These are phyloP conservation scores for Mediolabrus comicus DNA, from an alignment of 108 stramenopile genomes.

Conservation along the genomic window DNA sequence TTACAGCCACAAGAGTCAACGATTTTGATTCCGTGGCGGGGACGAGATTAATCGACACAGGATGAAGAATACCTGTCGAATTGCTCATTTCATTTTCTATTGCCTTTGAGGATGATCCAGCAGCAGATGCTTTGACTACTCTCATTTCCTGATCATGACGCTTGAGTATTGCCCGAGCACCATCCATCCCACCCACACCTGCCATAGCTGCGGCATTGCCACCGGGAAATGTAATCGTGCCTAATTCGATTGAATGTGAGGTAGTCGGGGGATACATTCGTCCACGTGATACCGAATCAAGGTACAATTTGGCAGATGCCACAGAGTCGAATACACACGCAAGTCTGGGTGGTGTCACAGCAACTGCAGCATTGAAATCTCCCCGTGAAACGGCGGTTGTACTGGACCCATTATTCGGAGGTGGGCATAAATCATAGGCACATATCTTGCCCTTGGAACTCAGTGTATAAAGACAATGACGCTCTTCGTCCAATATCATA, in stretches of 20 bases:
- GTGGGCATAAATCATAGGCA: conserved; percentile 61
- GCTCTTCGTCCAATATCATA: conserved; percentile 69
- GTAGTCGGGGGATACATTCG: conserved; percentile 64
- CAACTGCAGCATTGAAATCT: not conserved
- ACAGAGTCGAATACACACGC: conserved; percentile 61
- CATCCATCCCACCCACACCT: conserved; percentile 90
- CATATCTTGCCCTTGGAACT: conserved; percentile 73
- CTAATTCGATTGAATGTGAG: conserved; percentile 43
- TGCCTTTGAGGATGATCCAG: conserved; percentile 3
- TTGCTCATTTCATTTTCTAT: conserved; percentile 13
- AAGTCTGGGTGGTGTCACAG: conserved; percentile 36
- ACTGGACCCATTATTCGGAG: conserved; percentile 5
- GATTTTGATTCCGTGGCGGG: conserved; percentile 61
- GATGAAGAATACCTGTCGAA: conserved; percentile 52
- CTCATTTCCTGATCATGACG: conserved; percentile 52
- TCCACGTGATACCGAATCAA: conserved; percentile 71
- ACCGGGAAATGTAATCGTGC: conserved; percentile 68
- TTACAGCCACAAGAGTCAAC: conserved; percentile 77
- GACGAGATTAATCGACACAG: conserved; percentile 76
- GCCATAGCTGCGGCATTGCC: conserved; percentile 71
- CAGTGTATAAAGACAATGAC: conserved; percentile 72
- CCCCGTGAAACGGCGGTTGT: not conserved
- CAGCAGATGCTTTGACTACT: conserved; percentile 14
- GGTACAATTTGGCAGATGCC: conserved; percentile 67
- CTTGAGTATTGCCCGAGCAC: conserved; percentile 72